A percentile compares a stretch with the other conserved stretches of the same genome.
phyloP scores from a whole-genome alignment of 2,329 filamentous ascomycete genomes.

The Aspergillus aculeatus region DNA sequence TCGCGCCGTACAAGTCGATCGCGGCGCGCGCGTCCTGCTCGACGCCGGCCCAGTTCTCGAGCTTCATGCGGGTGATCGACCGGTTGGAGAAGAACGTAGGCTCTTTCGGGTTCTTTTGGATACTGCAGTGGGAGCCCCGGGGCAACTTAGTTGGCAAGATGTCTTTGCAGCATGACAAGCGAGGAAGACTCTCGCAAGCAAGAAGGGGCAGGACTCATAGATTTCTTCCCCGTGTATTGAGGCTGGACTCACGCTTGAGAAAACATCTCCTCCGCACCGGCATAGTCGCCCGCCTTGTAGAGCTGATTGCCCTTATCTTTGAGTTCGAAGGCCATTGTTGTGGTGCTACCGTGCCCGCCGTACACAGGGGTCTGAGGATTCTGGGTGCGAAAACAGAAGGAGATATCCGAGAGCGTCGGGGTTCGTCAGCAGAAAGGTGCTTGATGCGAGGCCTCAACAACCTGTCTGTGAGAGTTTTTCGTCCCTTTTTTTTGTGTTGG shows the following conservation, averaged over 20 bases:
- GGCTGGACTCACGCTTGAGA: slow-evolving; percentile 44
- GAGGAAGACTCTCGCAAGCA: not conserved
- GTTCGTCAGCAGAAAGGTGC: not conserved
- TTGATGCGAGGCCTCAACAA: not conserved
- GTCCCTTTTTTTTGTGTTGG: not conserved
- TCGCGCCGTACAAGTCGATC: slow-evolving; percentile 60
- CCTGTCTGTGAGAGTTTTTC: not conserved
- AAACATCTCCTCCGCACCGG: slow-evolving; percentile 47
- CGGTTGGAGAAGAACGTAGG: slow-evolving; percentile 85
- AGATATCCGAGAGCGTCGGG: not conserved
- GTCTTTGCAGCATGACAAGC: not conserved
- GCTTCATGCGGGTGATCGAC: slow-evolving; percentile 75
- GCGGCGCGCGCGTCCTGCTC: slow-evolving; percentile 75
- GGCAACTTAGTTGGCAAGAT: slow-evolving; percentile 4
- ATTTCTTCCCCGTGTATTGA: not conserved
- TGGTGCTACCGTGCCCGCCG: not conserved
- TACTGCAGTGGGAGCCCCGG: slow-evolving; percentile 47
- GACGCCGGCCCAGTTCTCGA: slow-evolving; percentile 70
- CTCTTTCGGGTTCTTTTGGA: slow-evolving; percentile 75
- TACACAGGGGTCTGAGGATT: not conserved
- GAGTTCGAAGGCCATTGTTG: slow-evolving; percentile 37
- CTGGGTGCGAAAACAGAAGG: not conserved
- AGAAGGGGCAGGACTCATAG: not conserved
- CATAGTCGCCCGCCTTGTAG: slow-evolving; percentile 47
- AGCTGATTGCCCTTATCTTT: slow-evolving; percentile 48